These are phyloP conservation scores for Crithidia thermophila DNA, from an alignment of 208 protist genomes.

Conservation along the genomic window DNA sequence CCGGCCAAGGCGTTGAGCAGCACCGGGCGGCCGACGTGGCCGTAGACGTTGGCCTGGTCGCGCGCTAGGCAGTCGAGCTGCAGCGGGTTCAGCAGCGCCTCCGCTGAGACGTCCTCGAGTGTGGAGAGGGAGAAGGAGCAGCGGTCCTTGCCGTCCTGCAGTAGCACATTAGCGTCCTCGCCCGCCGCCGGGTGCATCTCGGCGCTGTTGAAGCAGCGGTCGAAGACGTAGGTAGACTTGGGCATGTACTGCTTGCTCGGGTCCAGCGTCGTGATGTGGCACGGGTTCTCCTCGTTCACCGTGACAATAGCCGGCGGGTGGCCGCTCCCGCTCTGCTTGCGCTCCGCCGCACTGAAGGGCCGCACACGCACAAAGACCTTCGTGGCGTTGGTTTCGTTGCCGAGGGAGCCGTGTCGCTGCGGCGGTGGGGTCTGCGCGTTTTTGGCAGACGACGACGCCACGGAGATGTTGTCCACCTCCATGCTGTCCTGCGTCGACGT, in stretches of 20 bases:
- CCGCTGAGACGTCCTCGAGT: slow-evolving; percentile 5
- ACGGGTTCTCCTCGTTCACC: slow-evolving; percentile 63
- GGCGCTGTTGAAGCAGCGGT: slow-evolving; percentile 58
- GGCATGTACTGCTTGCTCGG: slow-evolving; percentile 40
- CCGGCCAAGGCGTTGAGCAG: slow-evolving; percentile 76
- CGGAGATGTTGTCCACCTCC: slow-evolving; percentile 5
- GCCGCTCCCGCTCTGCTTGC: slow-evolving; percentile 3
- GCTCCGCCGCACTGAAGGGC: slow-evolving; percentile 63
- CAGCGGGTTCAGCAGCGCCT: slow-evolving; percentile 17
- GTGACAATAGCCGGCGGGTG: slow-evolving; percentile 36
- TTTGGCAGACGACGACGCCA: slow-evolving; percentile 6
- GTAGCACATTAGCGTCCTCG: slow-evolving; percentile 14
- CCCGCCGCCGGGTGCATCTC: background rate
- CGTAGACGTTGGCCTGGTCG: slow-evolving; percentile 69
- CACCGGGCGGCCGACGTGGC: slow-evolving; percentile 62
- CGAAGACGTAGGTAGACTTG: slow-evolving; percentile 74
- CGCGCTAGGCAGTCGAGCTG: slow-evolving; percentile 22
- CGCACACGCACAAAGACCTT: slow-evolving; percentile 83
- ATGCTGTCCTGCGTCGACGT: background rate
- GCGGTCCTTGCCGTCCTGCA: background rate
- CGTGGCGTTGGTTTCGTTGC: slow-evolving; percentile 43
- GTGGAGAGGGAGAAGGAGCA: background rate
- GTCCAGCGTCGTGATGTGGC: slow-evolving; percentile 68
- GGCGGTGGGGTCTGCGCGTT: background rate
- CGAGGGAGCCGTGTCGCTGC: background rate